A percentile compares a stretch with the other conserved stretches of the same genome.
phyloP scores from a whole-genome alignment of 331 rosid genomes.

The Phaseolus coccineus region DNA sequence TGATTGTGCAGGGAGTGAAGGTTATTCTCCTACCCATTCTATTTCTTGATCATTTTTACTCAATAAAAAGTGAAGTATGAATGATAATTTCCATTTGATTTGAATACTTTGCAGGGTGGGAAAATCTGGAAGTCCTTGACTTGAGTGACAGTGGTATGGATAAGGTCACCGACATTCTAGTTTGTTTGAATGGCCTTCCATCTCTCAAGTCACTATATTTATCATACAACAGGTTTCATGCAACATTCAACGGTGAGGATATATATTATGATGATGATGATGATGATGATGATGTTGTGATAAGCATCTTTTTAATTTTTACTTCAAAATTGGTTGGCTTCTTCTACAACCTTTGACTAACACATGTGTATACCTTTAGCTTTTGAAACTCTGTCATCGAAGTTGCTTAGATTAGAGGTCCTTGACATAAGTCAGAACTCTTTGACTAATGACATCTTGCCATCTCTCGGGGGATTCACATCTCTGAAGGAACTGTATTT shows the following conservation, averaged over 20 bases:
- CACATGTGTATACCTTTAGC: not conserved
- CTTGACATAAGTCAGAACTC: not conserved
- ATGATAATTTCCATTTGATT: not conserved
- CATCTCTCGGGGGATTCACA: not conserved
- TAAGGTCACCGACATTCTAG: not conserved
- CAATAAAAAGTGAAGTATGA: not conserved
- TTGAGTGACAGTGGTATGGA: not conserved
- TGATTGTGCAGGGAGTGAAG: constrained; percentile 4
- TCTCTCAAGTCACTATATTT: constrained; percentile 19
- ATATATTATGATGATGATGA: not conserved
- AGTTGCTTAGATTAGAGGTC: constrained; percentile 8
- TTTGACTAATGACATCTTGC: not conserved
- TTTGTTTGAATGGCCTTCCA: not conserved
- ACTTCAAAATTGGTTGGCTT: not conserved
- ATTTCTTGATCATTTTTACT: not conserved
- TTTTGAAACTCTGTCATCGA: not conserved
- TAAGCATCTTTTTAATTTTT: not conserved
- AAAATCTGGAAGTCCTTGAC: constrained; percentile 14
- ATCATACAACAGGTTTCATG: not conserved
- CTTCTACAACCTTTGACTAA: not conserved
- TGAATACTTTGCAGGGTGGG: not conserved
- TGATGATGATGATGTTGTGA: not conserved
- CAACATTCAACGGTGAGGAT: not conserved
- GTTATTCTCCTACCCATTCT: not conserved
- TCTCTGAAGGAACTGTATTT: not conserved